Evolutionary conservation across 305 asterid genomes (phyloP).

Genomic region (Fraxinus greggii): DNA sequence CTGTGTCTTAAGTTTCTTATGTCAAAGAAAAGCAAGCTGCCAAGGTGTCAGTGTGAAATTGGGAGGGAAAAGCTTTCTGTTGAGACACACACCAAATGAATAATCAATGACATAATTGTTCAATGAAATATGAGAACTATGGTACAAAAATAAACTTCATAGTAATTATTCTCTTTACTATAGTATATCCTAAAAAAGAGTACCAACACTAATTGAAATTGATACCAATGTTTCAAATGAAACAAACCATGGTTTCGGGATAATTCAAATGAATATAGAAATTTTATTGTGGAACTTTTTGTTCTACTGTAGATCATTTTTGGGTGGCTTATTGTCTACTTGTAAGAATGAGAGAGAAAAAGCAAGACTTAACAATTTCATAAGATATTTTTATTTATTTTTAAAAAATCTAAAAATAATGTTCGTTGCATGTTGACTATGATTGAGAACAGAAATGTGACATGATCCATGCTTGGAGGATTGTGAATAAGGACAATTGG

Average conservation of each 20-base stretch:
- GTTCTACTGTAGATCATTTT: background rate
- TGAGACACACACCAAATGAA: background rate
- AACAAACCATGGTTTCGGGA: background rate
- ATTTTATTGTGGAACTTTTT: background rate
- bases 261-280: background rate
- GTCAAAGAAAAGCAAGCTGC: background rate
- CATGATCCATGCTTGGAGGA: background rate
- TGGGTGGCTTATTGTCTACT: background rate
- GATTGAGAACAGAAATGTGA: background rate
- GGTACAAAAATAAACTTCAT: background rate
- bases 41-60: background rate
- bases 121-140: background rate
- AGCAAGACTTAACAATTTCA: background rate
- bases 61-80: background rate
- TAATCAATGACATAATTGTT: background rate
- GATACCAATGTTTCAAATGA: background rate
- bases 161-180: too few species aligned
- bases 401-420: background rate
- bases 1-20: background rate
- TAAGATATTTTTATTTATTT: background rate
- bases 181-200: background rate
- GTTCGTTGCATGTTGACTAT: background rate
- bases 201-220: background rate
- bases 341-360: background rate
- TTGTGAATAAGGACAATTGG: background rate